These are phyloP conservation scores for Fusarium illudens DNA, from an alignment of 2,329 filamentous ascomycete species.

Conservation along the genomic window DNA sequence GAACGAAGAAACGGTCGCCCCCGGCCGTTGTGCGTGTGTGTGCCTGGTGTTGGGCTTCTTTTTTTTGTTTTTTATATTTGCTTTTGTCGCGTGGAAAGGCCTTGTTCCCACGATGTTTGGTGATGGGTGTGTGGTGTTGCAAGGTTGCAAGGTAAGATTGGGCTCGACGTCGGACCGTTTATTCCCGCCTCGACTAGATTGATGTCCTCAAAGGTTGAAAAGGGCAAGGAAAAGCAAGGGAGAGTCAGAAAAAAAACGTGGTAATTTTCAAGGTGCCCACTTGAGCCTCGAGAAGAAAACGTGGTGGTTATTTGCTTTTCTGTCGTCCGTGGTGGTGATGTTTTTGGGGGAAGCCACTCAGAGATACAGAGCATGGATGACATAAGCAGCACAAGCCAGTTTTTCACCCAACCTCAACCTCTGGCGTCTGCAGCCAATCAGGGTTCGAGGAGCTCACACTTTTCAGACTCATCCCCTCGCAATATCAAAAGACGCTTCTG, in stretches of 20 bases:
- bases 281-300: not conserved
- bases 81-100: conserved; percentile 21
- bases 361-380: conserved; percentile 25
- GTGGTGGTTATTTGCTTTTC: conserved; percentile 27
- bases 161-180: not conserved
- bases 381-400: conserved; percentile 30
- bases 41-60: not conserved
- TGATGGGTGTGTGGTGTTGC: conserved; percentile 7
- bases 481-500: conserved; percentile 16
- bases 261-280: not conserved
- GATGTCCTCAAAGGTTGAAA: not conserved
- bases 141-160: conserved; percentile 1
- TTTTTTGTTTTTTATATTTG: conserved; percentile 5
- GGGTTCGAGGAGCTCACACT: conserved; percentile 44
- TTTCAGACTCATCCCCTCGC: conserved; percentile 45
- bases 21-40: conserved; percentile 5
- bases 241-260: not conserved
- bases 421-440: conserved; percentile 48
- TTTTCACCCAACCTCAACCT: conserved; percentile 28
- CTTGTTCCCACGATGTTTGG: conserved; percentile 7
- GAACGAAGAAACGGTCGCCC: conserved; percentile 1
- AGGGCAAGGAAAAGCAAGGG: not conserved
- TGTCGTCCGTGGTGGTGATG: conserved; percentile 13
- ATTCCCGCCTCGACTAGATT: not conserved
- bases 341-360: conserved; percentile 13